Percentiles rank a stretch among this genome's conserved stretches.
Conservation (phyloP, 2,329 filamentous ascomycete genomes). For the Colletotrichum destructivum region DNA sequence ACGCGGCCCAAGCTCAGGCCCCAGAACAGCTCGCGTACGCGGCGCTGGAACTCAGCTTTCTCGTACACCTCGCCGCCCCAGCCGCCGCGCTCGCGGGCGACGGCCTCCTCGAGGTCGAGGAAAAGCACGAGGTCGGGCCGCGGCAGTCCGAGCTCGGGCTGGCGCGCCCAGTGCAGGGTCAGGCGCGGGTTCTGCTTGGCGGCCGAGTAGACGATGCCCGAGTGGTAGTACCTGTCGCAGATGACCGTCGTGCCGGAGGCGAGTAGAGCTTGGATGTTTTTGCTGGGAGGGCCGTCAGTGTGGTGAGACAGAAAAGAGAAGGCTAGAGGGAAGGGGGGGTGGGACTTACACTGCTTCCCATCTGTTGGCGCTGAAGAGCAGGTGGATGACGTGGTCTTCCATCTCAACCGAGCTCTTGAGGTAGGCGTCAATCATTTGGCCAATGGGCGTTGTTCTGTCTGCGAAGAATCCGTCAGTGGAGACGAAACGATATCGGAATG, state of each 20-base stretch:
- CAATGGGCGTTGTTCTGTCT: conserved; percentile 89
- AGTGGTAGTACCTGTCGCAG: conserved; percentile 95
- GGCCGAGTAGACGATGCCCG: conserved; percentile 91
- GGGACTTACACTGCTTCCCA: conserved; percentile 79
- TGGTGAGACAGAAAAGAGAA: neutral
- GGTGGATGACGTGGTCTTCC: conserved; percentile 91
- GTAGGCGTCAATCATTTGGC: conserved; percentile 88
- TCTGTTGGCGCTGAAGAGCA: conserved; percentile 91
- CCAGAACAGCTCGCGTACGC: conserved; percentile 83
- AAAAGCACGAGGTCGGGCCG: conserved; percentile 91
- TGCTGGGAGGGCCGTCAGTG: conserved; percentile 52
- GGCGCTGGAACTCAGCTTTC: conserved; percentile 83
- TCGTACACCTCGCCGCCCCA: conserved; percentile 94
- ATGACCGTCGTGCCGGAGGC: conserved; percentile 81
- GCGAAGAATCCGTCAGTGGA: neutral
- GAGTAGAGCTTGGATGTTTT: conserved; percentile 69
- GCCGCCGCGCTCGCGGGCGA: conserved; percentile 83
- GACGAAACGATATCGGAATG: neutral
- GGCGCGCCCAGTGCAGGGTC: conserved; percentile 83
- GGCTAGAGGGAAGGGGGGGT: no score
- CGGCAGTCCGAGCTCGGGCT: conserved; percentile 88
- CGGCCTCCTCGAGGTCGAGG: conserved; percentile 82
- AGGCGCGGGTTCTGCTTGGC: conserved; percentile 84
- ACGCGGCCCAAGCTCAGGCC: conserved; percentile 65
- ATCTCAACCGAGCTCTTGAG: conserved; percentile 80